Percentiles rank a stretch among this genome's conserved stretches.
phyloP scores from a whole-genome alignment of 2,329 filamentous ascomycete species.

The Pseudogymnoascus sp. region DNA sequence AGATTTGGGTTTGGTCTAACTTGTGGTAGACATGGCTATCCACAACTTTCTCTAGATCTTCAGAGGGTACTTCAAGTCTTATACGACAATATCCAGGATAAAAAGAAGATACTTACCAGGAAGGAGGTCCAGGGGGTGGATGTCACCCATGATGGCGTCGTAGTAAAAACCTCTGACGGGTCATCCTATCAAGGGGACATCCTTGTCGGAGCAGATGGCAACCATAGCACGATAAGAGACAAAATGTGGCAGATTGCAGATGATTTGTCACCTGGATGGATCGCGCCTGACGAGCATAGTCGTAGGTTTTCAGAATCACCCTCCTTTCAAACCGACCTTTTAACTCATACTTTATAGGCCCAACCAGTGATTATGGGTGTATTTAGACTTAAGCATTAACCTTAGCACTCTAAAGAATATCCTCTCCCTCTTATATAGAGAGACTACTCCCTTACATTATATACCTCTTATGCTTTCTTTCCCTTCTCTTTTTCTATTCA shows the following conservation, averaged over 20 bases:
- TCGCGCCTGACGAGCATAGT: slow-evolving; percentile 16
- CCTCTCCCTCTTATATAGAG: too few species aligned
- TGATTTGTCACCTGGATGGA: slow-evolving; percentile 22
- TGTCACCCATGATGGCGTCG: slow-evolving; percentile 21
- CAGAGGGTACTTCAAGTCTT: slow-evolving; percentile 30
- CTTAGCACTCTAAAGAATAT: too few species aligned
- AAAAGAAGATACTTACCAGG: slow-evolving; percentile 26
- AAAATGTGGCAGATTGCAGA: slow-evolving; percentile 26
- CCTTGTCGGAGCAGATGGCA: slow-evolving; percentile 35
- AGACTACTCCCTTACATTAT: too few species aligned
- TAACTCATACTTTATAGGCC: not conserved
- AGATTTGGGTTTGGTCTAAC: not conserved
- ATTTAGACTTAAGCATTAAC: too few species aligned
- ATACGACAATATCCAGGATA: slow-evolving; percentile 30
- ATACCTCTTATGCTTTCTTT: too few species aligned
- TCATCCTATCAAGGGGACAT: slow-evolving; percentile 27
- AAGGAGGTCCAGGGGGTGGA: slow-evolving; percentile 26
- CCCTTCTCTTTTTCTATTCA: too few species aligned
- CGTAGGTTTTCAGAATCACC: slow-evolving; percentile 13
- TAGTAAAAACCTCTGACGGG: slow-evolving; percentile 29
- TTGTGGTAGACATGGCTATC: slow-evolving; percentile 23
- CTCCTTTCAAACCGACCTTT: slow-evolving; percentile 13
- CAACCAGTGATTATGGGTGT: not conserved
- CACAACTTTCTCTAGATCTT: slow-evolving; percentile 31
- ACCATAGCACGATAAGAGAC: slow-evolving; percentile 32